A percentile compares a stretch with the other conserved stretches of the same genome.
Conservation (phyloP, 768 basidiomycete genomes). For the Lentinula raphanica region DNA sequence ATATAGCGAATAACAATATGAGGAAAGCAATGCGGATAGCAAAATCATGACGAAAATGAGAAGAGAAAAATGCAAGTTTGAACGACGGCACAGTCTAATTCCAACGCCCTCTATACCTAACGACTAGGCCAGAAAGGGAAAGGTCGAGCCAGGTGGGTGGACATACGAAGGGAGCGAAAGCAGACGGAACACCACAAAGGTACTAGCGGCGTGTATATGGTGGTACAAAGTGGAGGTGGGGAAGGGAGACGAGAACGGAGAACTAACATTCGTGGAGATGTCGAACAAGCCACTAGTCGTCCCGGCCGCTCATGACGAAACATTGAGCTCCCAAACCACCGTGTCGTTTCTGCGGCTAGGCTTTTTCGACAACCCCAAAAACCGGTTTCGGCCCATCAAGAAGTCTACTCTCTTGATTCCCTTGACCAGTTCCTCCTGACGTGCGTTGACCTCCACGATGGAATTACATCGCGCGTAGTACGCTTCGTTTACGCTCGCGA, state of each 20-base stretch:
- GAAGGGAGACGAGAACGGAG: not conserved
- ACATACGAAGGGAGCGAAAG: not conserved
- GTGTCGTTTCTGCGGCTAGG: not conserved
- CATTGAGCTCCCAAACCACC: conserved; percentile 6
- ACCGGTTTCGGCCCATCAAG: conserved; percentile 32
- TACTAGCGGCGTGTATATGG: not conserved
- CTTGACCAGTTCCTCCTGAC: conserved; percentile 36
- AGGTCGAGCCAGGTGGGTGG: not conserved
- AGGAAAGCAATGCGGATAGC: not conserved
- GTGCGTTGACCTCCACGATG: conserved; percentile 22
- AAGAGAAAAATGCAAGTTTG: not conserved
- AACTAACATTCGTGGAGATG: not conserved
- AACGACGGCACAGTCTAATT: not conserved
- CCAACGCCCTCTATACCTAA: not conserved
- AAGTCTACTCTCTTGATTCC: conserved; percentile 55
- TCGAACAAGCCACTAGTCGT: not conserved
- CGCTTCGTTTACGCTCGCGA: conserved; percentile 32
- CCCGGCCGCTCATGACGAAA: not conserved
- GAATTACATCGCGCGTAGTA: conserved; percentile 36
- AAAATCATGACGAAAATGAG: not conserved
- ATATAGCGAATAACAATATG: not conserved
- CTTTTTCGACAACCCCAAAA: conserved; percentile 31
- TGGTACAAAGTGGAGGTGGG: not conserved
- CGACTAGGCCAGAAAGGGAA: not conserved
- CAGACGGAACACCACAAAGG: not conserved